A percentile compares a stretch with the other conserved stretches of the same genome.
phyloP scores from a whole-genome alignment of 805 yeast species.

The Spathaspora boniae region DNA sequence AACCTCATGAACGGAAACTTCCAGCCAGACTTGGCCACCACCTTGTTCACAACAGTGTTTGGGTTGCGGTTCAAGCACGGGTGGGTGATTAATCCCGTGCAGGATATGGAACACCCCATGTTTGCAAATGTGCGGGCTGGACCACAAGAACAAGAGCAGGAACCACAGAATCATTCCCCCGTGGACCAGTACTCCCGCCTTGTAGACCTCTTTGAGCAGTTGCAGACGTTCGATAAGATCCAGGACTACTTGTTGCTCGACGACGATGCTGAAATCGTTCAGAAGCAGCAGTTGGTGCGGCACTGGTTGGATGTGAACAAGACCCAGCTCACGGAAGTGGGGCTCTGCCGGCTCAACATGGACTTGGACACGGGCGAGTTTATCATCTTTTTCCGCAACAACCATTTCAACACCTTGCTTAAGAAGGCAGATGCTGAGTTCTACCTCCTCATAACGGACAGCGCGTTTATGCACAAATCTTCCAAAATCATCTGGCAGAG shows the following conservation, averaged over 20 bases:
- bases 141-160: neutral
- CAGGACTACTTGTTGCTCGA: conserved; percentile 49
- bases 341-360: conserved; percentile 47
- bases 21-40: conserved; percentile 46
- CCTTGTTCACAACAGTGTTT: conserved; percentile 54
- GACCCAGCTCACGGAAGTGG: conserved; percentile 73
- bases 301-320: conserved; percentile 54
- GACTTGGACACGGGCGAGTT: conserved; percentile 50
- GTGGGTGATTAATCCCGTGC: conserved; percentile 59
- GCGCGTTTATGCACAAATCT: conserved; percentile 49
- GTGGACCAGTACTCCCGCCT: conserved; percentile 14
- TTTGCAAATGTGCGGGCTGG: conserved; percentile 3
- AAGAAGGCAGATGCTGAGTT: conserved; percentile 47
- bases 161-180: too few relatives aligned
- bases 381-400: conserved; percentile 80
- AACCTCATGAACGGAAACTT: conserved; percentile 54
- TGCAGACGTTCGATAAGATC: conserved; percentile 47
- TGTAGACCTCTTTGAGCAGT: conserved; percentile 17
- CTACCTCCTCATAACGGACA: conserved; percentile 70
- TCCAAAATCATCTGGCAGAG: conserved; percentile 77
- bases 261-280: conserved; percentile 8
- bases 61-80: conserved; percentile 73
- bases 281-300: conserved; percentile 16
- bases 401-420: conserved; percentile 76
- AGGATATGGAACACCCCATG: conserved; percentile 10